phyloP scores from a whole-genome alignment of 805 yeast species.

The Blastobotrys peoriensis region DNA sequence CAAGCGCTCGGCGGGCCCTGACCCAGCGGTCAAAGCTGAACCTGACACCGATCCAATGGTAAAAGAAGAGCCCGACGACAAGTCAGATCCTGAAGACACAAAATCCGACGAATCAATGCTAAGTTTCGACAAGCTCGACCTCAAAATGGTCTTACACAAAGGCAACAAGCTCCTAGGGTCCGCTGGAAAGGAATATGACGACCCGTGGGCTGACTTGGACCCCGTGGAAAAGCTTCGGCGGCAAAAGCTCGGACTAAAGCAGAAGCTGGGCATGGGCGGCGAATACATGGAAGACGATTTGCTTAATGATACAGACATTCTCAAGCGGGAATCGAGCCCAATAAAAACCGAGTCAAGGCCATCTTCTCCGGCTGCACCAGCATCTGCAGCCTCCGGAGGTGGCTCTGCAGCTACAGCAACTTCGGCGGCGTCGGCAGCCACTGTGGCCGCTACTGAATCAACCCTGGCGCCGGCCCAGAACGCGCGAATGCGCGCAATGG shows the following conservation, averaged over 20 bases:
- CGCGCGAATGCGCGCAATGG: conserved; percentile 79
- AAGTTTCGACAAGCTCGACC: conserved; percentile 32
- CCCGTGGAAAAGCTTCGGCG: conserved; percentile 44
- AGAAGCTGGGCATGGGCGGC: conserved; percentile 39
- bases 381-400: conserved; percentile 17
- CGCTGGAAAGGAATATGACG: conserved; percentile 46
- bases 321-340: conserved; percentile 8
- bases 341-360: conserved; percentile 1
- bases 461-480: conserved; percentile 24
- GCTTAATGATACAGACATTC: conserved; percentile 27
- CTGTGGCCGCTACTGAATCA: conserved; percentile 13
- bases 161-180: conserved; percentile 55
- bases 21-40: conserved; percentile 23
- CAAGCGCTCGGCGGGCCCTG: conserved; percentile 24
- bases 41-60: conserved; percentile 15
- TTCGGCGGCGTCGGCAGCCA: not conserved
- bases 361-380: conserved; percentile 6
- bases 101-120: conserved; percentile 21
- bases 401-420: conserved; percentile 11
- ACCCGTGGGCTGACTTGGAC: conserved; percentile 33
- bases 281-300: conserved; percentile 34
- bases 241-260: conserved; percentile 42
- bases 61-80: conserved; percentile 24
- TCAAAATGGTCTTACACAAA: conserved; percentile 31
- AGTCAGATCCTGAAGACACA: conserved; percentile 31